phyloP scores from a whole-genome alignment of 768 basidiomycete species.

The Saitozyma sp. region DNA sequence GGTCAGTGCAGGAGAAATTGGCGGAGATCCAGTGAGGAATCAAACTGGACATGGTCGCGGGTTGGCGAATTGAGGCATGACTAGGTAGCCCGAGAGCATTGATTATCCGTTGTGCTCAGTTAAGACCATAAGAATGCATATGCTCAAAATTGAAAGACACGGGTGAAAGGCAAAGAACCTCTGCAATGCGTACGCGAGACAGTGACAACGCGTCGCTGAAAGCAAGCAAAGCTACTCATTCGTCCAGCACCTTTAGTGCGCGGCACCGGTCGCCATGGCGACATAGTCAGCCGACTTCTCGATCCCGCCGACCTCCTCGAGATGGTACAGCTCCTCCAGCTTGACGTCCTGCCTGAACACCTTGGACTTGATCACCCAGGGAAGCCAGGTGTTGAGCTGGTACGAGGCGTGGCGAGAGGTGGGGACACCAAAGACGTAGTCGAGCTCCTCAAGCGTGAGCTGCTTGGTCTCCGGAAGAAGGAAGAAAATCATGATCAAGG shows the following conservation, averaged over 20 bases:
- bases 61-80: too few relatives aligned
- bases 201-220: too few relatives aligned
- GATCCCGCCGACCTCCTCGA: slow-evolving; percentile 3
- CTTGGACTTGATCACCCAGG: slow-evolving; percentile 44
- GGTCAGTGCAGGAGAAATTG: too few relatives aligned
- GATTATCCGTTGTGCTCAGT: too few relatives aligned
- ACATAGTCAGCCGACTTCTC: slow-evolving; percentile 5
- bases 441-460: slow-evolving; percentile 46
- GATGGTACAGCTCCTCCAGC: slow-evolving; percentile 6
- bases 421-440: slow-evolving; percentile 45
- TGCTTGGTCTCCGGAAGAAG: slow-evolving; percentile 37
- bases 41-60: too few relatives aligned
- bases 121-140: too few relatives aligned
- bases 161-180: too few relatives aligned
- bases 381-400: slow-evolving; percentile 31
- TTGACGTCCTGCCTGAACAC: slow-evolving; percentile 14
- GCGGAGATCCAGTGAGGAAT: too few relatives aligned
- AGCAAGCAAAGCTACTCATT: too few relatives aligned
- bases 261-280: slow-evolving; percentile 1
- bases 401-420: slow-evolving; percentile 30
- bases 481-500: slow-evolving; percentile 42
- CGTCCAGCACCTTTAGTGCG: not conserved
- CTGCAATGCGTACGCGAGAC: too few relatives aligned
- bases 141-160: too few relatives aligned
- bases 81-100: too few relatives aligned